These are phyloP conservation scores for Fraxinus sp. DNA, from an alignment of 305 asterid genomes.

Conservation along the genomic window DNA sequence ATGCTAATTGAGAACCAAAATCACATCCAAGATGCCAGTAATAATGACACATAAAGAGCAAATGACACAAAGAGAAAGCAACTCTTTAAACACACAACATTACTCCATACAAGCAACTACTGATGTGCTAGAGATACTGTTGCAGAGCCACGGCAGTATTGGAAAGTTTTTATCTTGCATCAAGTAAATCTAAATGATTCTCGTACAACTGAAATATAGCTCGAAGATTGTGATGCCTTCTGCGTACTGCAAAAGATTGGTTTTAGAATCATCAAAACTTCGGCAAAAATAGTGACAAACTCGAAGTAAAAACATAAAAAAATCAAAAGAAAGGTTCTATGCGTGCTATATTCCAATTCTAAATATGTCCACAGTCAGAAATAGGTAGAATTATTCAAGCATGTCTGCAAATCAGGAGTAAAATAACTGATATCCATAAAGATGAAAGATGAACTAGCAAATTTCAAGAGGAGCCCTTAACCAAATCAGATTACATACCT, in stretches of 20 bases:
- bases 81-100: not conserved
- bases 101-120: not conserved
- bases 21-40: not conserved
- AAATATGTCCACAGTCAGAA: not conserved
- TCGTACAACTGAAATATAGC: not conserved
- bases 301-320: not conserved
- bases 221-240: not conserved
- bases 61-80: not conserved
- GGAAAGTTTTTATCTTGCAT: not conserved
- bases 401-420: not conserved
- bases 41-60: not conserved
- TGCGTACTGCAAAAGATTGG: not conserved
- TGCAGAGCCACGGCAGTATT: not conserved
- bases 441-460: not conserved
- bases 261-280: not conserved
- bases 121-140: too few species aligned
- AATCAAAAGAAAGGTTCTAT: not conserved
- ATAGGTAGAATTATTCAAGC: not conserved
- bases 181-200: not conserved
- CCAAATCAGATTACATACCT: not conserved
- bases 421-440: not conserved
- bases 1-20: not conserved
- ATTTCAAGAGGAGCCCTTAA: not conserved
- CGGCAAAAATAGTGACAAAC: not conserved
- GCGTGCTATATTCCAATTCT: not conserved